Conservation (phyloP, 139 green algal species). For the Chara braunii region DNA sequence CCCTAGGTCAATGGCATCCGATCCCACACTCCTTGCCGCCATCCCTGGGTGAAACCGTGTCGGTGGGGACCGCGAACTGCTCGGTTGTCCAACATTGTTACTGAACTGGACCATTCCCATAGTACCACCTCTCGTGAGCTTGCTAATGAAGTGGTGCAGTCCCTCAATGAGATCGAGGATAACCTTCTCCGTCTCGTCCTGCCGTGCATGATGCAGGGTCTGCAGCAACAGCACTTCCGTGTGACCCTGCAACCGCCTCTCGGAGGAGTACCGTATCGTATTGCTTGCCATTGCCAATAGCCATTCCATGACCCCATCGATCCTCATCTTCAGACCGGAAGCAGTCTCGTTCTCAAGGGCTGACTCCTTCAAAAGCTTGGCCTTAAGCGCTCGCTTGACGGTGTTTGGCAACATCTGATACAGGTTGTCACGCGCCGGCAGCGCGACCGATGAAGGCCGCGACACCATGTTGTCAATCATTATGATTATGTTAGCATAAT, state of each 20-base stretch:
- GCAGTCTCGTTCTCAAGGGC: too few species aligned
- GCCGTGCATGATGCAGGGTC: conserved; percentile 34
- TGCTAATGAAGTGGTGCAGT: conserved; percentile 29
- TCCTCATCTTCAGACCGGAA: too few species aligned
- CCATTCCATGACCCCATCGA: conserved; percentile 30
- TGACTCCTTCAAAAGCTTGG: conserved; percentile 4
- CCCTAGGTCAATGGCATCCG: too few species aligned
- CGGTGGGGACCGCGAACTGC: background rate
- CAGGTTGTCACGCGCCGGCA: conserved; percentile 4
- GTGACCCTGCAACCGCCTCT: conserved; percentile 31
- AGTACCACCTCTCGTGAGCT: too few species aligned
- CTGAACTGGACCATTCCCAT: background rate
- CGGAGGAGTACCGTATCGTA: conserved; percentile 20
- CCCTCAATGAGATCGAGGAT: conserved; percentile 25
- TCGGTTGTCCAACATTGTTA: background rate
- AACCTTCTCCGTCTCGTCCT: conserved; percentile 8
- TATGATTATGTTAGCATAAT: conserved; percentile 37
- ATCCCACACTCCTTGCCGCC: too few species aligned
- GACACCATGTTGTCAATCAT: conserved; percentile 37
- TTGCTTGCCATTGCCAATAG: conserved; percentile 32
- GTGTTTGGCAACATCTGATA: conserved; percentile 5
- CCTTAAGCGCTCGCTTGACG: background rate
- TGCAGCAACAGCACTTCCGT: conserved; percentile 32
- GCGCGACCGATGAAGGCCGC: conserved; percentile 4
- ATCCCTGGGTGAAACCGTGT: too few species aligned